Percentiles rank a stretch among this genome's conserved stretches.
phyloP scores from a whole-genome alignment of 345 rosid species.

The Nephelium lappaceum region DNA sequence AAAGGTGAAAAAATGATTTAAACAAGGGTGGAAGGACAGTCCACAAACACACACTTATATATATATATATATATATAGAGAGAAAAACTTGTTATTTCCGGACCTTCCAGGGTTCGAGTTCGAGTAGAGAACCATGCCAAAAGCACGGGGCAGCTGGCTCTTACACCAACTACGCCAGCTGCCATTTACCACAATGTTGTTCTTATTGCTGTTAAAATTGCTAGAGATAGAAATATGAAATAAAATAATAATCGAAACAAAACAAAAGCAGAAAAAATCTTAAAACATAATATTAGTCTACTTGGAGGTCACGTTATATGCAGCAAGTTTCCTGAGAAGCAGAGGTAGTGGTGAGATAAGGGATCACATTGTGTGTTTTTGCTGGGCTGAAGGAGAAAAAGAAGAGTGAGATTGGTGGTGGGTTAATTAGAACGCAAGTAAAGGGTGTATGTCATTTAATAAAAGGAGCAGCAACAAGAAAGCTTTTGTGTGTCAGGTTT shows the following conservation, averaged over 20 bases:
- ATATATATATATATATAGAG: too few species aligned
- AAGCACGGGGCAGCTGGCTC: too few species aligned
- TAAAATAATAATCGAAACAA: not conserved
- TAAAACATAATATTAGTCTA: not conserved
- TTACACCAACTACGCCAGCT: too few species aligned
- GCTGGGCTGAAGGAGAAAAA: not conserved
- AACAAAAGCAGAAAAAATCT: not conserved
- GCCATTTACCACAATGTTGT: too few species aligned
- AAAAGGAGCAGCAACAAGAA: constrained; percentile 31
- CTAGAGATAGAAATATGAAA: not conserved
- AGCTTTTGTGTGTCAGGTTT: constrained; percentile 46
- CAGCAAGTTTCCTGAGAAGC: not conserved
- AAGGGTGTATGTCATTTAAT: constrained; percentile 29
- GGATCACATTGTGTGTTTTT: not conserved
- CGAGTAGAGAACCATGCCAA: too few species aligned
- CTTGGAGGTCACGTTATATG: not conserved
- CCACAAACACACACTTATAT: too few species aligned
- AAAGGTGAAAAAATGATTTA: too few species aligned
- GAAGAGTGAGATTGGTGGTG: constrained; percentile 4
- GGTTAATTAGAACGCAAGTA: constrained; percentile 33
- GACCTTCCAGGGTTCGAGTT: too few species aligned
- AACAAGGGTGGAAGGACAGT: too few species aligned
- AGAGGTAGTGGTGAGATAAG: not conserved
- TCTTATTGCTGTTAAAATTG: not conserved
- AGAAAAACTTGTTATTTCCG: too few species aligned